These are phyloP conservation scores for Petunia secreta DNA, from an alignment of 257 asterid genomes.

Conservation along the genomic window DNA sequence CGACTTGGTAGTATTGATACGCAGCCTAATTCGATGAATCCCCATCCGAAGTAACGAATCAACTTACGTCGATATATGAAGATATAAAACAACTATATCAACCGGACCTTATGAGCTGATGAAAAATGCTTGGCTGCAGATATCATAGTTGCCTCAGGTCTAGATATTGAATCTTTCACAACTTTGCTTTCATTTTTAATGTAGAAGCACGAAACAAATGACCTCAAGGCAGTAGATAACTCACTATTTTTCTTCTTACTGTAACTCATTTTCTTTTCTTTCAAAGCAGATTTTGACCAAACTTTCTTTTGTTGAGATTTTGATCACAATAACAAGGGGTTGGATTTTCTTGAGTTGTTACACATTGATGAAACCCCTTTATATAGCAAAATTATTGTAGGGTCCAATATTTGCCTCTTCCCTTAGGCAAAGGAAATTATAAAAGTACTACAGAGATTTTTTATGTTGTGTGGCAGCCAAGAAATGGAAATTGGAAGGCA, in stretches of 20 bases:
- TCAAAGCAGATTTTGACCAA: not conserved
- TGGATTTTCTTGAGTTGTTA: not conserved
- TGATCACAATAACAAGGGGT: not conserved
- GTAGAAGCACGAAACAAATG: not conserved
- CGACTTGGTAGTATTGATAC: not conserved
- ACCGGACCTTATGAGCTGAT: conserved; percentile 3
- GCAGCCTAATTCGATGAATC: not conserved
- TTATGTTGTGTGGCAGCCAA: conserved; percentile 4
- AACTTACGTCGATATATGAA: not conserved
- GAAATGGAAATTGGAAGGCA: too few relatives aligned
- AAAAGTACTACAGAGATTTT: not conserved
- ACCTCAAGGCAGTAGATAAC: not conserved
- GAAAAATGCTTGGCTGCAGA: conserved; percentile 23
- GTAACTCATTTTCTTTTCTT: not conserved
- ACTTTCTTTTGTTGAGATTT: not conserved
- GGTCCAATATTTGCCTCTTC: not conserved
- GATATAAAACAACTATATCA: not conserved
- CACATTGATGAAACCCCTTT: not conserved
- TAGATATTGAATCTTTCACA: conserved; percentile 1
- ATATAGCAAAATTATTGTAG: not conserved
- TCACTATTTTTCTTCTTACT: not conserved
- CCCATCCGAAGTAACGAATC: not conserved
- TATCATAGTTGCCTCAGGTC: conserved; percentile 15
- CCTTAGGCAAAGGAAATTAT: not conserved
- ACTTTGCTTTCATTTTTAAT: not conserved